Percentiles rank a stretch among this genome's conserved stretches.
These are phyloP conservation scores for Cryptococcus sp. DNA, from an alignment of 1,284 basidiomycete species.

Conservation along the genomic window DNA sequence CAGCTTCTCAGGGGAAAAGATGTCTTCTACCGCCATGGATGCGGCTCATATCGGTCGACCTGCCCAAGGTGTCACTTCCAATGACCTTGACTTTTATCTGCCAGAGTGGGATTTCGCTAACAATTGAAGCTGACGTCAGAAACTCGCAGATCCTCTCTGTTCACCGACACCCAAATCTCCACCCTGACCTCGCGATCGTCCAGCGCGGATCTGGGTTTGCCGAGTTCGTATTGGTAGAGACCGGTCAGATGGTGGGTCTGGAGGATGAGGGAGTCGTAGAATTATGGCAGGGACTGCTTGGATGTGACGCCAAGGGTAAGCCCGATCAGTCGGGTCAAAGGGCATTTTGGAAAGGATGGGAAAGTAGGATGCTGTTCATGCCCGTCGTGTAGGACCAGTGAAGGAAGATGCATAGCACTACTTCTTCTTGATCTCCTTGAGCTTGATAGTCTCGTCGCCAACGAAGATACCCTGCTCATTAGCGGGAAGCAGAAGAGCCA, in stretches of 20 bases:
- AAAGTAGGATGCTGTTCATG: conserved; percentile 1
- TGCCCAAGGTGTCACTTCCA: not conserved
- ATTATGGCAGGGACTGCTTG: conserved; percentile 35
- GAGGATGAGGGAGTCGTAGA: conserved; percentile 25
- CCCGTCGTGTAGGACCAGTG: not conserved
- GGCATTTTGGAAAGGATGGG: conserved; percentile 29
- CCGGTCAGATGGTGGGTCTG: conserved; percentile 33
- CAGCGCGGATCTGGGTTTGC: conserved; percentile 22
- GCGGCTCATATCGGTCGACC: conserved; percentile 17
- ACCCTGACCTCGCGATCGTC: conserved; percentile 24
- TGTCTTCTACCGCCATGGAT: conserved; percentile 27
- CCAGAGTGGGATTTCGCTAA: conserved; percentile 27
- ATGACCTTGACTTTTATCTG: conserved; percentile 26
- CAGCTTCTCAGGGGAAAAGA: conserved; percentile 29
- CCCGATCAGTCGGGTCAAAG: conserved; percentile 1
- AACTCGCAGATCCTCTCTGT: conserved; percentile 30
- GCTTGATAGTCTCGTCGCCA: conserved; percentile 77
- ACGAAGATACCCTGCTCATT: conserved; percentile 77
- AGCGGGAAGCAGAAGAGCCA: not conserved
- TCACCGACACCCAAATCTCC: conserved; percentile 16
- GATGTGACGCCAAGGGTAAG: conserved; percentile 22
- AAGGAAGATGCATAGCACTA: conserved; percentile 50
- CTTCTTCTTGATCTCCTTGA: conserved; percentile 94
- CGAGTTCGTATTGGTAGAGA: conserved; percentile 30
- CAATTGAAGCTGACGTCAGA: conserved; percentile 13